These are phyloP conservation scores for Mortierella antarctica DNA, from an alignment of 192 early-diverging fungal species.

Conservation along the genomic window DNA sequence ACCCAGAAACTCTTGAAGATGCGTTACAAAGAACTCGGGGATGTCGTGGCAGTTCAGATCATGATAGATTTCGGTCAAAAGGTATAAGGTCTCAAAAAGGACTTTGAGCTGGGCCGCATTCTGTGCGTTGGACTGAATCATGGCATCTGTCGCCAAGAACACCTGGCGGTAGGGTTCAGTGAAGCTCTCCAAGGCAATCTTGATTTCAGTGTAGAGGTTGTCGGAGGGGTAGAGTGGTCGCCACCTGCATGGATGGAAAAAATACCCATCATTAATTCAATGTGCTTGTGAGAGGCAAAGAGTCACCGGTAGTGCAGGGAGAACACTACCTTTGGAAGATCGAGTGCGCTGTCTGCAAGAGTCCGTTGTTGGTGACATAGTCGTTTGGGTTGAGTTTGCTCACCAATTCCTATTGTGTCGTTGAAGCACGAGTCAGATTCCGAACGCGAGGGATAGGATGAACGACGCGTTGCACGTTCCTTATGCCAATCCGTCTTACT, in stretches of 20 bases:
- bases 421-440: background rate
- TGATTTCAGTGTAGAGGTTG: constrained; percentile 88
- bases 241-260: constrained; percentile 69
- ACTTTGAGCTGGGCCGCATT: constrained; percentile 74
- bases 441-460: too few relatives aligned
- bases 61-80: constrained; percentile 92
- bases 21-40: constrained; percentile 97
- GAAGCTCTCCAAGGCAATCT: constrained; percentile 90
- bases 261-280: background rate
- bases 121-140: constrained; percentile 75
- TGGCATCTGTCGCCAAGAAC: constrained; percentile 82
- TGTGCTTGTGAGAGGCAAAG: background rate
- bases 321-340: constrained; percentile 83
- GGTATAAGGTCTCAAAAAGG: constrained; percentile 78
- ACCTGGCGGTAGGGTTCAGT: constrained; percentile 83
- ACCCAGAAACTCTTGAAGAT: constrained; percentile 83
- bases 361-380: constrained; percentile 87
- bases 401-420: constrained; percentile 69
- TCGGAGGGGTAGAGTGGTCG: constrained; percentile 84
- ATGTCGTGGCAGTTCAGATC: constrained; percentile 96
- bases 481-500: constrained; percentile 38
- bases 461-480: too few relatives aligned
- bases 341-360: constrained; percentile 94
- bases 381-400: constrained; percentile 80
- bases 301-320: background rate